Conservation (phyloP, 306 rosid genomes). For the Corylus heterophylla region DNA sequence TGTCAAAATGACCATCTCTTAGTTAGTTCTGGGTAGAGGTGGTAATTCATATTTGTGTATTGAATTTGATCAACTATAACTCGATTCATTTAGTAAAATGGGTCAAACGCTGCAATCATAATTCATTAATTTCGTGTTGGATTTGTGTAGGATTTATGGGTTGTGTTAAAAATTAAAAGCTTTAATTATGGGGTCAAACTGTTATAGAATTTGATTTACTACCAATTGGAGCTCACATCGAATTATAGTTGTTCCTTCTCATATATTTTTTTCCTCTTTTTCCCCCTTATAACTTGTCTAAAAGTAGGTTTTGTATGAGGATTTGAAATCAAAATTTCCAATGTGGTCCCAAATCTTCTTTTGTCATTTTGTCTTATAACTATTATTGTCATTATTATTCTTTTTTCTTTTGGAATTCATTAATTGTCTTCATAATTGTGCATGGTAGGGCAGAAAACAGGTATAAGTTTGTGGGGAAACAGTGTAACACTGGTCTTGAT, state of each 20-base stretch:
- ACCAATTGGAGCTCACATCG: neutral
- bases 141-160: too few species aligned
- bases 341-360: neutral
- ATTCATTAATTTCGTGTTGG: too few species aligned
- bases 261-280: too few species aligned
- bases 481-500: conserved; percentile 27
- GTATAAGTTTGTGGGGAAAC: conserved; percentile 45
- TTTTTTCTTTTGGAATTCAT: conserved; percentile 21
- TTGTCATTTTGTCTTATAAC: conserved; percentile 8
- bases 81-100: too few species aligned
- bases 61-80: too few species aligned
- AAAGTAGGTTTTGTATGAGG: neutral
- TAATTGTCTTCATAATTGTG: conserved; percentile 16
- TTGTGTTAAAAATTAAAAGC: too few species aligned
- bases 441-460: conserved; percentile 70
- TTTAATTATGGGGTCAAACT: neutral
- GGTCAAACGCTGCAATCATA: too few species aligned
- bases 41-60: too few species aligned
- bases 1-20: neutral
- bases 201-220: neutral
- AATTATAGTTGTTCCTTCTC: neutral
- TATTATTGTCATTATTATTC: neutral
- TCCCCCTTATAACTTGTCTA: neutral
- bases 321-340: neutral
- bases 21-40: neutral